phyloP scores from a whole-genome alignment of 371 early-diverging fungal genomes.

The Mucor indicus region DNA sequence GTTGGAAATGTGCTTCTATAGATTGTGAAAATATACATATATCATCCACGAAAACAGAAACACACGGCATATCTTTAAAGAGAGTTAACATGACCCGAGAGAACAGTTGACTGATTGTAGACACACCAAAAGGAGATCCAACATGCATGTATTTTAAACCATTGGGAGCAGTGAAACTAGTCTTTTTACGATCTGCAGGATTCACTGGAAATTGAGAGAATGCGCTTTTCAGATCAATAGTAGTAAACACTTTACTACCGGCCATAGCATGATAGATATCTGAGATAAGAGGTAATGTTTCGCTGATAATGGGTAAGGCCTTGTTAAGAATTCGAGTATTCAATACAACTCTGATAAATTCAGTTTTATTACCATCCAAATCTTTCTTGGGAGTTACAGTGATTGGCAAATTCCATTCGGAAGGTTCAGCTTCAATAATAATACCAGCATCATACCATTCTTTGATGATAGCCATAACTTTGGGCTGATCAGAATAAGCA shows the following conservation, averaged over 20 bases:
- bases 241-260: not conserved
- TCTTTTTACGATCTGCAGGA: slow-evolving; percentile 2
- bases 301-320: not conserved
- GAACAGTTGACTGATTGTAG: slow-evolving; percentile 3
- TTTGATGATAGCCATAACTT: slow-evolving; percentile 1
- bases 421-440: not conserved
- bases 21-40: not conserved
- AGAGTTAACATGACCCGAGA: slow-evolving; percentile 2
- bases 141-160: slow-evolving; percentile 9
- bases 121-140: slow-evolving; percentile 10
- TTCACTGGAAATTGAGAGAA: slow-evolving; percentile 4
- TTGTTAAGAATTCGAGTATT: slow-evolving; percentile 5
- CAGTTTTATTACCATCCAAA: slow-evolving; percentile 4
- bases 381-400: slow-evolving; percentile 9
- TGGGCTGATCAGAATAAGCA: slow-evolving; percentile 3
- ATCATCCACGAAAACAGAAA: slow-evolving; percentile 11
- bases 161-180: slow-evolving; percentile 8
- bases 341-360: slow-evolving; percentile 1
- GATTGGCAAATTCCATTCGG: slow-evolving; percentile 13
- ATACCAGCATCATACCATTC: slow-evolving; percentile 5
- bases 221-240: slow-evolving; percentile 2
- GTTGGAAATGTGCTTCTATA: slow-evolving; percentile 8
- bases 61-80: slow-evolving; percentile 9
- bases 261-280: slow-evolving; percentile 5
- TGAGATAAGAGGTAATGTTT: slow-evolving; percentile 2